phyloP scores from a whole-genome alignment of 768 basidiomycete species.

The Lentinula aciculospora region DNA sequence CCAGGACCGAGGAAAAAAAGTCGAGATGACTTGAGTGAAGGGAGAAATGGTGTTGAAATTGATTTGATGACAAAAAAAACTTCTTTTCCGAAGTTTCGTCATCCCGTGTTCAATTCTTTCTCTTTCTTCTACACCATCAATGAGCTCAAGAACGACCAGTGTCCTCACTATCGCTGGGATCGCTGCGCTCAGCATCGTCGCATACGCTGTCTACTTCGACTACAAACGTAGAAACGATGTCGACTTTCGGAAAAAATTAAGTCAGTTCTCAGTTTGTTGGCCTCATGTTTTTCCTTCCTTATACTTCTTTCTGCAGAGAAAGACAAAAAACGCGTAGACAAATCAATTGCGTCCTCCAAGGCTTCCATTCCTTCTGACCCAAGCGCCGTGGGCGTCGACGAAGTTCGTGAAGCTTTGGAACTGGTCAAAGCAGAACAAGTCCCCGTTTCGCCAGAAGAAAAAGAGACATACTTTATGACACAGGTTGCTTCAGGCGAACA shows the following conservation, averaged over 20 bases:
- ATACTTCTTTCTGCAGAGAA: conserved; percentile 50
- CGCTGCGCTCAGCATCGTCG: conserved; percentile 55
- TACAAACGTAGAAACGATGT: conserved; percentile 86
- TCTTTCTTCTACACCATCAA: conserved; percentile 18
- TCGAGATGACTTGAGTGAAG: conserved; percentile 8
- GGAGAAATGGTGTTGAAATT: conserved; percentile 5
- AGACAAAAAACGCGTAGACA: conserved; percentile 86
- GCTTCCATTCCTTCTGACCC: conserved; percentile 27
- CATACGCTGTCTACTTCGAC: conserved; percentile 93
- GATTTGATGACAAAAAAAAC: neutral
- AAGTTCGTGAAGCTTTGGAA: conserved; percentile 59
- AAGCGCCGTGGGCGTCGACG: conserved; percentile 37
- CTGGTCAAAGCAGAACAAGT: conserved; percentile 63
- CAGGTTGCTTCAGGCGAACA: conserved; percentile 88
- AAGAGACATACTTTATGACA: conserved; percentile 88
- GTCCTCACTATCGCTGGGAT: conserved; percentile 40
- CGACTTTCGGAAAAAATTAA: conserved; percentile 82
- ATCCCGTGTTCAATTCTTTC: conserved; percentile 2
- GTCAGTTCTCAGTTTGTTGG: conserved; percentile 39
- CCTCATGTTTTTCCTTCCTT: conserved; percentile 4
- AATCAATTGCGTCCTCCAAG: conserved; percentile 51
- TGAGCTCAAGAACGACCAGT: conserved; percentile 32
- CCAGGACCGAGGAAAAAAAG: conserved; percentile 18
- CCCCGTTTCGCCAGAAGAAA: conserved; percentile 66
- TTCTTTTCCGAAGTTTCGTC: neutral